Evolutionary conservation across 2,329 filamentous ascomycete species (phyloP).

Genomic region (Pezicula radicicola): DNA sequence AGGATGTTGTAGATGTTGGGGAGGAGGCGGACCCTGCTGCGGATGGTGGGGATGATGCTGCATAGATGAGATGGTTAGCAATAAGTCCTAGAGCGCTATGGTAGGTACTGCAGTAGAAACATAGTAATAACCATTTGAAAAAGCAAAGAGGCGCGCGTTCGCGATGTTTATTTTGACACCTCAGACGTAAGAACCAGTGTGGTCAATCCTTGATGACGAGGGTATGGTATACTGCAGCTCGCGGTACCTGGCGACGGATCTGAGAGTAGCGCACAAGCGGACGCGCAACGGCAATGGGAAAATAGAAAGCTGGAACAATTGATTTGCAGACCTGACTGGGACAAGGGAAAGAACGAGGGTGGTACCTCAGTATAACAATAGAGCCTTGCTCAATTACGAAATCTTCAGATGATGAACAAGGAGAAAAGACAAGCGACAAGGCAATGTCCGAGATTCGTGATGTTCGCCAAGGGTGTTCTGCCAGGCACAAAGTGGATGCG

Average conservation of each 20-base stretch:
- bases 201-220: slow-evolving; percentile 29
- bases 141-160: slow-evolving; percentile 25
- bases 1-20: slow-evolving; percentile 64
- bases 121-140: slow-evolving; percentile 29
- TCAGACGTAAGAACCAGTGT: slow-evolving; percentile 21
- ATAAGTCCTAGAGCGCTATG: slow-evolving; percentile 13
- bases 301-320: neutral
- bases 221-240: slow-evolving; percentile 22
- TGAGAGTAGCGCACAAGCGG: slow-evolving; percentile 16
- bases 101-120: slow-evolving; percentile 21
- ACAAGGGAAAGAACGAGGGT: slow-evolving; percentile 28
- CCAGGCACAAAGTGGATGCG: slow-evolving; percentile 24
- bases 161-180: slow-evolving; percentile 28
- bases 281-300: slow-evolving; percentile 8
- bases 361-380: slow-evolving; percentile 29
- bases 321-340: slow-evolving; percentile 9
- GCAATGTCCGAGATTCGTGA: slow-evolving; percentile 29
- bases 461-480: slow-evolving; percentile 15
- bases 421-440: slow-evolving; percentile 22
- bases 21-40: slow-evolving; percentile 67
- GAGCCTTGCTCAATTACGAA: slow-evolving; percentile 25
- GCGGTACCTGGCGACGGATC: slow-evolving; percentile 26
- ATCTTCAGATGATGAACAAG: slow-evolving; percentile 14
- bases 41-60: slow-evolving; percentile 76
- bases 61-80: slow-evolving; percentile 29